Evolutionary conservation across 768 basidiomycete species (phyloP).

Genomic region (Pulveroboletus sp.): DNA sequence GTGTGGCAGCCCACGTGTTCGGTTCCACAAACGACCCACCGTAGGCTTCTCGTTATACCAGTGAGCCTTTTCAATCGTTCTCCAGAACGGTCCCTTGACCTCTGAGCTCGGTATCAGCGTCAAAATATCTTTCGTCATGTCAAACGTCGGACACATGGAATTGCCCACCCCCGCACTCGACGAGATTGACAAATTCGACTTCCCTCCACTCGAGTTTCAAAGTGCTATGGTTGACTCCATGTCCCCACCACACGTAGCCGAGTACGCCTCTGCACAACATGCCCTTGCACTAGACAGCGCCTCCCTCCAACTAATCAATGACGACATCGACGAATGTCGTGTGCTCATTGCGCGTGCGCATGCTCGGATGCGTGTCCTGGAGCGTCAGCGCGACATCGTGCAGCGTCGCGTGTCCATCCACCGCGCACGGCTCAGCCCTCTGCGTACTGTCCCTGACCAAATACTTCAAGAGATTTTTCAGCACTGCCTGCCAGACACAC

Average conservation of each 20-base stretch:
- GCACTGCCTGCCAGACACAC: conserved; percentile 22
- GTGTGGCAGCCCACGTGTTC: neutral
- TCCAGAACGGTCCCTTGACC: neutral
- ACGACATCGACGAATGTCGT: conserved; percentile 19
- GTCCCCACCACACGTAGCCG: conserved; percentile 17
- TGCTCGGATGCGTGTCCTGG: conserved; percentile 17
- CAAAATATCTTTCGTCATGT: conserved; percentile 3
- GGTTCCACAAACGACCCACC: neutral
- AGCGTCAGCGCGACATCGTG: conserved; percentile 16
- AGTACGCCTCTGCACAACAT: conserved; percentile 15
- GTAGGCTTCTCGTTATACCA: neutral
- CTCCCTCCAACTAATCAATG: conserved; percentile 13
- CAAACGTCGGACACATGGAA: neutral
- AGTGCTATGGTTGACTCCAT: conserved; percentile 21
- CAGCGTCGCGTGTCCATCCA: conserved; percentile 17
- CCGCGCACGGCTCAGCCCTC: conserved; percentile 27
- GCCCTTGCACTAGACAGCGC: conserved; percentile 17
- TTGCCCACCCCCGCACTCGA: neutral
- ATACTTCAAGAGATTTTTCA: conserved; percentile 32
- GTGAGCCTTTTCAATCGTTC: conserved; percentile 5
- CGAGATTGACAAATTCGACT: neutral
- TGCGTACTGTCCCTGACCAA: conserved; percentile 30
- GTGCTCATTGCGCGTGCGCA: conserved; percentile 10
- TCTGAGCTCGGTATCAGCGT: neutral
- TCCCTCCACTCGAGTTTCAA: conserved; percentile 1